Percentiles rank a stretch among this genome's conserved stretches.
Conservation (phyloP, 1,284 basidiomycete species). For the Bjerkandera adusta region DNA sequence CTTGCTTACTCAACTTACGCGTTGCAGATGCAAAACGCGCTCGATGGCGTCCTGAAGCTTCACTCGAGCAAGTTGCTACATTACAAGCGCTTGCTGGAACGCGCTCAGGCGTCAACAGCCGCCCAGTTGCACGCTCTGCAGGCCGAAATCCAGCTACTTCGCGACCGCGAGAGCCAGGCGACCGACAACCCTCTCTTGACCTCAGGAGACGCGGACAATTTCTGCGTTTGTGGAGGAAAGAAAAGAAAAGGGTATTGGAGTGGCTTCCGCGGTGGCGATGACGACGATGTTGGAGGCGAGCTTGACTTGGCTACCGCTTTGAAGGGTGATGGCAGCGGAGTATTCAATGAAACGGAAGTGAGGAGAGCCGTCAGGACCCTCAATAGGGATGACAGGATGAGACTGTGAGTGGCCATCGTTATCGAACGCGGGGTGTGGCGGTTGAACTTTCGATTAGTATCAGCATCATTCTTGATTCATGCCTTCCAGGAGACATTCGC, state of each 20-base stretch:
- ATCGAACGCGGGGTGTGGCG: conserved; percentile 10
- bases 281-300: conserved; percentile 38
- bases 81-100: conserved; percentile 73
- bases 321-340: conserved; percentile 48
- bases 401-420: conserved; percentile 51
- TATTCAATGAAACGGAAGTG: conserved; percentile 68
- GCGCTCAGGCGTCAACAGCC: conserved; percentile 70
- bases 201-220: conserved; percentile 33
- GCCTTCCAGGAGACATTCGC: conserved; percentile 75
- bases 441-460: conserved; percentile 26
- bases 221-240: conserved; percentile 61
- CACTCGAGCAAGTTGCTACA: conserved; percentile 67
- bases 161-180: conserved; percentile 34
- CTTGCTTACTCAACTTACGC: no score
- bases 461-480: conserved; percentile 51
- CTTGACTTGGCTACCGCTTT: conserved; percentile 46
- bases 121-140: conserved; percentile 79
- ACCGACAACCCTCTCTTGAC: conserved; percentile 10
- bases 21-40: conserved; percentile 54
- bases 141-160: conserved; percentile 63
- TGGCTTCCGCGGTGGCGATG: conserved; percentile 48
- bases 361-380: conserved; percentile 60
- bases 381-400: conserved; percentile 65
- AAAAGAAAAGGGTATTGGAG: conserved; percentile 62
- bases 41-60: conserved; percentile 52